Conservation (phyloP, 352 stramenopile genomes). For the Globisporangium nunn region DNA sequence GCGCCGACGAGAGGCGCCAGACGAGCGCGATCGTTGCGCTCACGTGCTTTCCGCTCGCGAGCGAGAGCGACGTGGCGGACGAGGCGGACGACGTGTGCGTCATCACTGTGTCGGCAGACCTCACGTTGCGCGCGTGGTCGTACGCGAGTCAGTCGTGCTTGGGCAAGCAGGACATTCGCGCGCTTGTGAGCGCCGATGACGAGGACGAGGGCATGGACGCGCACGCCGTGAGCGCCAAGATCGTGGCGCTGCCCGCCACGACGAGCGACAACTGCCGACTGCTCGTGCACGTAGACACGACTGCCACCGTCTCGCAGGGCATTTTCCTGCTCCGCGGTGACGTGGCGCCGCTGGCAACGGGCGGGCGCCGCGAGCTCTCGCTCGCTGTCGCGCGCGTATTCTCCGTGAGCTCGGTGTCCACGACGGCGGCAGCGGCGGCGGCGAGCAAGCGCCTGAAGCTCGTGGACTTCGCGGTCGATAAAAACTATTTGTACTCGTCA, state of each 20-base stretch:
- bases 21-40: constrained; percentile 41
- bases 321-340: constrained; percentile 60
- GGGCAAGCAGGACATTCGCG: constrained; percentile 49
- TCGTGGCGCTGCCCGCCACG: constrained; percentile 46
- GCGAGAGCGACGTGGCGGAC: constrained; percentile 34
- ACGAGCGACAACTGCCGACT: constrained; percentile 54
- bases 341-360: constrained; percentile 21
- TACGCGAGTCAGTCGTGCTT: constrained; percentile 58
- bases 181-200: constrained; percentile 25
- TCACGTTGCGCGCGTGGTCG: constrained; percentile 61
- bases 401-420: constrained; percentile 17
- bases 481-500: constrained; percentile 60
- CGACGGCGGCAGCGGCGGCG: constrained; percentile 3
- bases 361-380: constrained; percentile 27
- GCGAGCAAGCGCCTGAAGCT: constrained; percentile 44
- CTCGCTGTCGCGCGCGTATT: constrained; percentile 53
- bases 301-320: constrained; percentile 37
- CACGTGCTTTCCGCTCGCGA: constrained; percentile 38
- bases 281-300: constrained; percentile 62
- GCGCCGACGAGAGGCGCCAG: constrained; percentile 21
- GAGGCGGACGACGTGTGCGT: constrained; percentile 59
- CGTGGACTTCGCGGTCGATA: constrained; percentile 66
- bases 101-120: constrained; percentile 59
- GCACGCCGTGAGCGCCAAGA: constrained; percentile 47
- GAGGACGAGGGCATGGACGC: constrained; percentile 29